A percentile compares a stretch with the other conserved stretches of the same genome.
phyloP scores from a whole-genome alignment of 768 basidiomycete species.

The Boletus sp. region DNA sequence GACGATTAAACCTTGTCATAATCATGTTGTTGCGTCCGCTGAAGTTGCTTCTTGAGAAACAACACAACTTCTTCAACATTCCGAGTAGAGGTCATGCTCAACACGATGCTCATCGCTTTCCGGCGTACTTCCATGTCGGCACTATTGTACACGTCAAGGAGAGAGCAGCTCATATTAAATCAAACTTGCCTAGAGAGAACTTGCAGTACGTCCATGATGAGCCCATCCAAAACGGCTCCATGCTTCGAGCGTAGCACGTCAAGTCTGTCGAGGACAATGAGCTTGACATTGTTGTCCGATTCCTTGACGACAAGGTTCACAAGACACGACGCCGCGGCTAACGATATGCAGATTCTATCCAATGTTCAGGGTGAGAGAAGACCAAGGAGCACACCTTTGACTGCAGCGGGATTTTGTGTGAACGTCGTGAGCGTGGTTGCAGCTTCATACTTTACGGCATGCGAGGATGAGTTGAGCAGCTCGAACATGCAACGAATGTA shows the following conservation, averaged over 20 bases:
- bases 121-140: conserved; percentile 95
- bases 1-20: conserved; percentile 72
- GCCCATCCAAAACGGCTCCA: conserved; percentile 81
- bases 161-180: not conserved
- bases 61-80: conserved; percentile 96
- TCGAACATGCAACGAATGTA: conserved; percentile 95
- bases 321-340: conserved; percentile 86
- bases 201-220: conserved; percentile 95
- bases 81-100: conserved; percentile 89
- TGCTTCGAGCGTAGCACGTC: conserved; percentile 80
- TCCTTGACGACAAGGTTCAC: conserved; percentile 91
- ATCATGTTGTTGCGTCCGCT: conserved; percentile 86
- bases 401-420: conserved; percentile 92
- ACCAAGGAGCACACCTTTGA: conserved; percentile 64
- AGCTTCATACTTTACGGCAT: conserved; percentile 96
- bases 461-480: conserved; percentile 81
- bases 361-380: not conserved
- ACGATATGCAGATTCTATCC: not conserved
- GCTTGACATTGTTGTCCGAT: conserved; percentile 98
- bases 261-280: conserved; percentile 92
- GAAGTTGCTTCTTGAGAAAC: conserved; percentile 97
- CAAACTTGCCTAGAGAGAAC: conserved; percentile 68
- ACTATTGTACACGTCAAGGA: conserved; percentile 35
- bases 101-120: conserved; percentile 84
- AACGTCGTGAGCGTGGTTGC: conserved; percentile 91